phyloP scores from a whole-genome alignment of 2,329 filamentous ascomycete genomes.

The Phaeophleospora eucalypticola region DNA sequence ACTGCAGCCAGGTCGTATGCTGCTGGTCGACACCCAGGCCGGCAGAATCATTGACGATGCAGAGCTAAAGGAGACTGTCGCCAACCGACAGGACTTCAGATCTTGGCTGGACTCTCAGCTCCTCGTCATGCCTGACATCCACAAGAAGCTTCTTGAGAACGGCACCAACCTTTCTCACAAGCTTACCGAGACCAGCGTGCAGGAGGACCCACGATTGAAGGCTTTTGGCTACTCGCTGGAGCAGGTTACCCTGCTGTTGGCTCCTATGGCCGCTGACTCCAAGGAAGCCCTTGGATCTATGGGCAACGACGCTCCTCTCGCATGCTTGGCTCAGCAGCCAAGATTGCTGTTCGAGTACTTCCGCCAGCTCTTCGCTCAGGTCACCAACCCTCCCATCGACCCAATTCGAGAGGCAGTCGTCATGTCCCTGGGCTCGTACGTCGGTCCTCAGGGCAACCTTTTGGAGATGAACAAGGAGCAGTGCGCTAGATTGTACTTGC shows the following conservation, averaged over 20 bases:
- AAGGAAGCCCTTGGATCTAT: slow-evolving; percentile 97
- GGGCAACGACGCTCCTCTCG: slow-evolving; percentile 93
- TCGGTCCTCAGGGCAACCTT: slow-evolving; percentile 91
- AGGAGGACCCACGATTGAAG: slow-evolving; percentile 77
- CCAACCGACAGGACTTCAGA: slow-evolving; percentile 82
- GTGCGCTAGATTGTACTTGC: slow-evolving; percentile 78
- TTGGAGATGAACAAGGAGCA: slow-evolving; percentile 90
- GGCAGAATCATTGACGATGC: slow-evolving; percentile 92
- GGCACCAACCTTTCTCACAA: slow-evolving; percentile 62
- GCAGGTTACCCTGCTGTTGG: slow-evolving; percentile 86
- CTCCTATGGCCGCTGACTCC: slow-evolving; percentile 93
- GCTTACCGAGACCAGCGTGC: slow-evolving; percentile 66
- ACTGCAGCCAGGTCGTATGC: slow-evolving; percentile 90
- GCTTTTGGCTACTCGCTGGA: slow-evolving; percentile 94
- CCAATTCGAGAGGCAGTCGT: slow-evolving; percentile 96
- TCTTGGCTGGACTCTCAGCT: slow-evolving; percentile 84
- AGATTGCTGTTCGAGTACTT: slow-evolving; percentile 94
- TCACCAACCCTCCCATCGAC: slow-evolving; percentile 96
- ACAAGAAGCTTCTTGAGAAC: slow-evolving; percentile 57
- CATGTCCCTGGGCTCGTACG: slow-evolving; percentile 95
- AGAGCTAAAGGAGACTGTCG: slow-evolving; percentile 83
- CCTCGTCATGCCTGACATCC: slow-evolving; percentile 72
- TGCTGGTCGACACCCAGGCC: slow-evolving; percentile 85
- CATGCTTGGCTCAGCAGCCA: slow-evolving; percentile 84
- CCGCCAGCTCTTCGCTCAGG: slow-evolving; percentile 94